Base-by-base conservation (phyloP, 1,284 basidiomycete genomes). In the Lignosus rhinocerotis region DNA sequence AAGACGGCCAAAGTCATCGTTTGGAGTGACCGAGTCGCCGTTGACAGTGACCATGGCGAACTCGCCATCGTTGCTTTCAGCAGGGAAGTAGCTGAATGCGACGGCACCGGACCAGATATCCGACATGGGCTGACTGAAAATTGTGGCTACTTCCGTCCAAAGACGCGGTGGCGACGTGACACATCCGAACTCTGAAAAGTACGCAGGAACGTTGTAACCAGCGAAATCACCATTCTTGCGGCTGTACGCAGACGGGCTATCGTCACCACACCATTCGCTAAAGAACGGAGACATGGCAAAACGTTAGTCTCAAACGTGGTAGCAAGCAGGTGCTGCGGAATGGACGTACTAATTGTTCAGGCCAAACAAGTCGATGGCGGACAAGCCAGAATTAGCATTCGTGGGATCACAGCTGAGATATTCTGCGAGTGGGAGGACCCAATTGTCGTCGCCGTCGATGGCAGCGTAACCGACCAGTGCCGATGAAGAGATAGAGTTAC, bases 141-240 rank as follows among this genome's bases (percentile, higher is more conserved):
- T 79, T n/a, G 88, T 83, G 34, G 74, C 77, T 12, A 88, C 85
- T 72, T 97, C 94, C 39, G 85, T 88, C 92, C 92, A 97, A 30
- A 86, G 75, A 66, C 93, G 87, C 44, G 88, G 85, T 19, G 78
- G 76, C 21, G 71, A 74, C 11, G 76, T 81, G 69, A 88, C 85
- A 68, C 90, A 93, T 58, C 94, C 94, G 63, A 84, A 96, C 79
- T 97, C 94, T 70, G 92, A 92, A 76, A 96, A 93, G 80, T 96
- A 96, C 6, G 92, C 91, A 1, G 86, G 84, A 25, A 95, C 83
- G 54, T 92, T 92, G 71, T 89, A 87, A 61, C 83, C 79, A 66
- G 78, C 81, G 72, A 83, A 91, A 38, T 82, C 79, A 32, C 69
- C 73, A 36, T 84, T 83, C 57, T 79, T 80, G 44, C 66, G 71